A percentile compares a stretch with the other conserved stretches of the same genome.
Evolutionary conservation across 2,329 filamentous ascomycete species (phyloP).

Genomic region (Aspergillus tamarii): DNA sequence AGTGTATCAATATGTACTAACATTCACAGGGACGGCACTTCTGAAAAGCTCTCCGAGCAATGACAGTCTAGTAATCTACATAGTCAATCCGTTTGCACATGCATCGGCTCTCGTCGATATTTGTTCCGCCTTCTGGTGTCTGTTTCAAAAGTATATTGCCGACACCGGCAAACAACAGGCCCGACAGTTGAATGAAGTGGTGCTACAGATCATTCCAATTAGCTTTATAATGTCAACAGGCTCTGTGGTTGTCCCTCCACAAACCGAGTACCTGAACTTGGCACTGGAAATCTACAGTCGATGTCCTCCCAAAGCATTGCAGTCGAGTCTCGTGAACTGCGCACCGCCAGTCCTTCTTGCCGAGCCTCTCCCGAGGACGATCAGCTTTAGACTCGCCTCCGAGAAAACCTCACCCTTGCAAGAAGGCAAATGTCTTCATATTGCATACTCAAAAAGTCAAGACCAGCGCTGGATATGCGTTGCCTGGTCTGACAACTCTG

Average conservation of each 20-base stretch:
- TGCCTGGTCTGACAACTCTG: conserved; percentile 62
- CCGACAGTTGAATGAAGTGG: conserved; percentile 50
- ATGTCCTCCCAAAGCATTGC: conserved; percentile 51
- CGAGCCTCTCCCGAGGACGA: conserved; percentile 53
- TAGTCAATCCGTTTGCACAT: conserved; percentile 59
- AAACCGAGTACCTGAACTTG: conserved; percentile 52
- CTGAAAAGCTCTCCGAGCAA: conserved; percentile 35
- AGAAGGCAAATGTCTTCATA: conserved; percentile 60
- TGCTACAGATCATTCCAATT: conserved; percentile 62
- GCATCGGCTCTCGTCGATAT: conserved; percentile 53
- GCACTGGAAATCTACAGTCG: conserved; percentile 63
- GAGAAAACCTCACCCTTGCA: conserved; percentile 59
- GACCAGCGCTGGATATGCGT: conserved; percentile 62
- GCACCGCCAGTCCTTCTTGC: conserved; percentile 60
- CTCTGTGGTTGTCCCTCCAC: conserved; percentile 54
- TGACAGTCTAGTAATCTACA: conserved; percentile 59
- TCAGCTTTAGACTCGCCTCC: conserved; percentile 58
- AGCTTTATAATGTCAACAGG: conserved; percentile 57
- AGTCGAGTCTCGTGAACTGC: conserved; percentile 46
- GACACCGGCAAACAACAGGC: conserved; percentile 36
- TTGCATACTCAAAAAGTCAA: conserved; percentile 60
- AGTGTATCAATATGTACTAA: conserved; percentile 16
- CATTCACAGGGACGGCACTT: conserved; percentile 37
- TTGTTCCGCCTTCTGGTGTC: conserved; percentile 59
- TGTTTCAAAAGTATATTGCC: conserved; percentile 58